phyloP scores from a whole-genome alignment of 495 filamentous ascomycete species.

The Evernia prunastri region DNA sequence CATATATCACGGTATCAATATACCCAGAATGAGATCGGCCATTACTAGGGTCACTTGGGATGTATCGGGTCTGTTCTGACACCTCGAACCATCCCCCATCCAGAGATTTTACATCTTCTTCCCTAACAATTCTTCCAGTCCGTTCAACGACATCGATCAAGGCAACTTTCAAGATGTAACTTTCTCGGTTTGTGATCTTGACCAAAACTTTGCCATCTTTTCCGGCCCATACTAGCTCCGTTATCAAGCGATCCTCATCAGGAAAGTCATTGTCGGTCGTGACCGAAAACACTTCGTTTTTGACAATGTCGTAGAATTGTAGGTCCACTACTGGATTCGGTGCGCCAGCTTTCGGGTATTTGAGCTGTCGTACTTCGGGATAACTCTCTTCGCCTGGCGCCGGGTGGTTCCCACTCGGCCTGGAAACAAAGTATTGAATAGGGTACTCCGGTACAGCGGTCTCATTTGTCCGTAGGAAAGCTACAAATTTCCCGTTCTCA shows the following conservation, averaged over 20 bases:
- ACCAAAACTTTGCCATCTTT: conserved; percentile 64
- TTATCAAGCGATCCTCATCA: conserved; percentile 82
- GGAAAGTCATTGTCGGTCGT: conserved; percentile 69
- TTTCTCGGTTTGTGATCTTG: conserved; percentile 89
- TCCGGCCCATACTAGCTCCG: conserved; percentile 87
- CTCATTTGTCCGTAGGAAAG: conserved; percentile 90
- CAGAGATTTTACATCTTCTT: conserved; percentile 66
- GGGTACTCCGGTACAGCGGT: conserved; percentile 87
- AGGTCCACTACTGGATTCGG: conserved; percentile 86
- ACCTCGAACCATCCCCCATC: conserved; percentile 98
- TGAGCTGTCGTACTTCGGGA: conserved; percentile 84
- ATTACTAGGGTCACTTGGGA: conserved; percentile 74
- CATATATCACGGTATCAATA: conserved; percentile 81
- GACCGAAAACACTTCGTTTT: conserved; percentile 71
- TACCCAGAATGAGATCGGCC: conserved; percentile 81
- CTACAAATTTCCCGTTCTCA: conserved; percentile 75
- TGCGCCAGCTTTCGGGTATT: conserved; percentile 93
- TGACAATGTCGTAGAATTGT: conserved; percentile 82
- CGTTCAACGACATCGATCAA: conserved; percentile 72
- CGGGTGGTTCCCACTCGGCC: conserved; percentile 72
- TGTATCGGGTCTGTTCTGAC: conserved; percentile 74
- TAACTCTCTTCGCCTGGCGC: conserved; percentile 75
- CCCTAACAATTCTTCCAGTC: conserved; percentile 72
- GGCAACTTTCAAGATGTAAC: conserved; percentile 78
- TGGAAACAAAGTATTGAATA: conserved; percentile 83